Percentiles rank a stretch among this genome's conserved stretches.
These are phyloP conservation scores for Suhomyces xylopsoci DNA, from an alignment of 805 yeast species.

Conservation along the genomic window DNA sequence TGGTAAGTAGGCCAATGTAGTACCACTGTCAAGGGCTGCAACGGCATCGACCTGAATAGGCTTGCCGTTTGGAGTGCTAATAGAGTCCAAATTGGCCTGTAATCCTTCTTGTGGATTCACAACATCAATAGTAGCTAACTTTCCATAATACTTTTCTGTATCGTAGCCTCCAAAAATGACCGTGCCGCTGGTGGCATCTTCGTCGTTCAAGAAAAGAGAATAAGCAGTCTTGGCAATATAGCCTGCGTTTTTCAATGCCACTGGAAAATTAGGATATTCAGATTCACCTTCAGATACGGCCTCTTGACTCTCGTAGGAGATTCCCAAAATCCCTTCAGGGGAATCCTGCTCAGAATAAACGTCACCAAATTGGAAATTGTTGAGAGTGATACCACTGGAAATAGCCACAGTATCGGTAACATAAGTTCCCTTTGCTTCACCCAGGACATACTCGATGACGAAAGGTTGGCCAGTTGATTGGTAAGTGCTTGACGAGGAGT, in stretches of 20 bases:
- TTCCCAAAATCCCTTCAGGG: conserved; percentile 8
- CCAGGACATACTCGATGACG: conserved; percentile 4
- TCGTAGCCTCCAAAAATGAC: conserved; percentile 22
- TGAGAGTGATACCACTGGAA: conserved; percentile 2
- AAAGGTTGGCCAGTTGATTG: conserved; percentile 2
- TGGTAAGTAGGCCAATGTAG: conserved; percentile 7
- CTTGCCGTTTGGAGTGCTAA: conserved; percentile 8
- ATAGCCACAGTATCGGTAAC: conserved; percentile 8
- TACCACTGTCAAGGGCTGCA: conserved; percentile 9
- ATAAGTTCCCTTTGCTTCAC: conserved; percentile 3
- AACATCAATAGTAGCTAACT: conserved; percentile 12
- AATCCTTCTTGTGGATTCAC: not conserved
- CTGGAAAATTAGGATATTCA: conserved; percentile 11
- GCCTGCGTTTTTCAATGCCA: conserved; percentile 8
- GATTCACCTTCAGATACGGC: not conserved
- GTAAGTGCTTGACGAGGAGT: conserved; percentile 6
- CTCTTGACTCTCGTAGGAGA: not conserved
- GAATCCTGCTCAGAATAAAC: conserved; percentile 7
- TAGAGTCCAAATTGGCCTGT: not conserved
- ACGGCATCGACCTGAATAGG: not conserved
- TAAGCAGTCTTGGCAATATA: conserved; percentile 7
- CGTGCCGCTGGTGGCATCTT: conserved; percentile 8
- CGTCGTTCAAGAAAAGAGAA: conserved; percentile 14
- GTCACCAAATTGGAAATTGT: conserved; percentile 8
- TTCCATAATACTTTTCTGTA: conserved; percentile 16